Percentiles rank a stretch among this genome's conserved stretches.
These are phyloP conservation scores for Apiotrichum gamsii DNA, from an alignment of 1,284 basidiomycete genomes.

Conservation along the genomic window DNA sequence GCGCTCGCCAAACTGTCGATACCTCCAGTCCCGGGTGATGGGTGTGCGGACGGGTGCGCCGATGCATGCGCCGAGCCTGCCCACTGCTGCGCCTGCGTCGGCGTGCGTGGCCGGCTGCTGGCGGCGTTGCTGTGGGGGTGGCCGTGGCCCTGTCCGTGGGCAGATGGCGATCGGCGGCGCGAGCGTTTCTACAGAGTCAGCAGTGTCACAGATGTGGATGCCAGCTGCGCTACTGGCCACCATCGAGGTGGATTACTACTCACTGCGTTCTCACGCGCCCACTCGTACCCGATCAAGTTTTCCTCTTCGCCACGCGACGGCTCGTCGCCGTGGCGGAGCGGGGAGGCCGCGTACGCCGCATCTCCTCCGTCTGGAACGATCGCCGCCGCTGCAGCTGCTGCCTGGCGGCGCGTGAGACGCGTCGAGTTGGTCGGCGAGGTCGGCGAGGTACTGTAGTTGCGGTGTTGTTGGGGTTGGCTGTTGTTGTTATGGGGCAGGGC, in stretches of 20 bases:
- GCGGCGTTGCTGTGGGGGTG: neutral
- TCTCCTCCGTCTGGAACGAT: too few species aligned
- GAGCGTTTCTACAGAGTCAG: slow-evolving; percentile 15
- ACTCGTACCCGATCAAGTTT: slow-evolving; percentile 30
- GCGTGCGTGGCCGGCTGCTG: neutral
- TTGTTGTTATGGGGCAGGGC: neutral
- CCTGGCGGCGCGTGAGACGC: neutral
- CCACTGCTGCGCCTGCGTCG: neutral
- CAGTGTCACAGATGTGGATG: too few species aligned
- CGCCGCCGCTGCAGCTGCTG: neutral
- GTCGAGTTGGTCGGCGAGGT: neutral
- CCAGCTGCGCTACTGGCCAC: too few species aligned
- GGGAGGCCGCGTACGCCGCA: neutral
- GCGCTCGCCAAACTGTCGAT: slow-evolving; percentile 24
- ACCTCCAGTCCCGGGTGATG: slow-evolving; percentile 8
- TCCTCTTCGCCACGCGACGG: slow-evolving; percentile 34
- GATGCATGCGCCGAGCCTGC: slow-evolving; percentile 1
- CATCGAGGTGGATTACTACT: too few species aligned
- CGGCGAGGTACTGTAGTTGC: too few species aligned
- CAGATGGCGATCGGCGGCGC: slow-evolving; percentile 7
- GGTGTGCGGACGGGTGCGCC: slow-evolving; percentile 1
- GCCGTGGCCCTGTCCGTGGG: neutral
- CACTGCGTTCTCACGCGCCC: slow-evolving; percentile 8
- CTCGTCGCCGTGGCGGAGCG: slow-evolving; percentile 7
- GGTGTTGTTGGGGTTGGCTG: neutral